A percentile compares a stretch with the other conserved stretches of the same genome.
phyloP scores from a whole-genome alignment of 1,139 yeast species.

The Hansenula lynferdii region DNA sequence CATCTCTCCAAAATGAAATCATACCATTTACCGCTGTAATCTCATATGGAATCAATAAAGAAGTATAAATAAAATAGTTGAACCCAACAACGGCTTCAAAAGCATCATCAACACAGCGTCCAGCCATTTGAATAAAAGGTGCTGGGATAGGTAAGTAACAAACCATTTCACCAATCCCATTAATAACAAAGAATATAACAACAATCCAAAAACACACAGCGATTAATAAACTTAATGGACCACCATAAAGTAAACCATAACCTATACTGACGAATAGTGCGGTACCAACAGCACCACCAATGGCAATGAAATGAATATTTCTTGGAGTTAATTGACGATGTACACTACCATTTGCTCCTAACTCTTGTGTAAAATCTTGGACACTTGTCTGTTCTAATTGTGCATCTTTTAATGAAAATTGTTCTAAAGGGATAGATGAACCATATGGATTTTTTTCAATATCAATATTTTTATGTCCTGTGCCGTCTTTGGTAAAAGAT shows the following conservation, averaged over 20 bases:
- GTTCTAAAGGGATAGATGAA: not conserved
- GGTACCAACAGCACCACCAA: slow-evolving; percentile 79
- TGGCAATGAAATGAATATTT: slow-evolving; percentile 42
- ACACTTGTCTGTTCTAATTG: not conserved
- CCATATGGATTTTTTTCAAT: not conserved
- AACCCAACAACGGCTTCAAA: slow-evolving; percentile 68
- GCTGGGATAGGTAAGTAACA: slow-evolving; percentile 52
- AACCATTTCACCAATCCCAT: slow-evolving; percentile 55
- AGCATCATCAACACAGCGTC: slow-evolving; percentile 55
- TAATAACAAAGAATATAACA: slow-evolving; percentile 33
- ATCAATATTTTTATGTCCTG: no score
- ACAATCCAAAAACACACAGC: slow-evolving; percentile 16
- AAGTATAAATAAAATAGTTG: slow-evolving; percentile 69
- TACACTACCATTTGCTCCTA: not conserved
- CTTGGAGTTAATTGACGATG: not conserved
- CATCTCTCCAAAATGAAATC: slow-evolving; percentile 69
- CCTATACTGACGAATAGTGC: slow-evolving; percentile 57
- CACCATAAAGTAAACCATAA: slow-evolving; percentile 52
- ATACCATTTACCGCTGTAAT: slow-evolving; percentile 71
- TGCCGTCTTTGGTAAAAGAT: no score
- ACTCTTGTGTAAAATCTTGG: not conserved
- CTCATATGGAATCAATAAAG: slow-evolving; percentile 72
- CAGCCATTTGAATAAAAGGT: slow-evolving; percentile 47
- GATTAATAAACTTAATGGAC: slow-evolving; percentile 58
- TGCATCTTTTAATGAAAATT: not conserved